Evolutionary conservation across 169 alveolate genomes (phyloP), one percentile per base, ranked within the genome.

Genomic region (Cryptosporidium muris): DNA sequence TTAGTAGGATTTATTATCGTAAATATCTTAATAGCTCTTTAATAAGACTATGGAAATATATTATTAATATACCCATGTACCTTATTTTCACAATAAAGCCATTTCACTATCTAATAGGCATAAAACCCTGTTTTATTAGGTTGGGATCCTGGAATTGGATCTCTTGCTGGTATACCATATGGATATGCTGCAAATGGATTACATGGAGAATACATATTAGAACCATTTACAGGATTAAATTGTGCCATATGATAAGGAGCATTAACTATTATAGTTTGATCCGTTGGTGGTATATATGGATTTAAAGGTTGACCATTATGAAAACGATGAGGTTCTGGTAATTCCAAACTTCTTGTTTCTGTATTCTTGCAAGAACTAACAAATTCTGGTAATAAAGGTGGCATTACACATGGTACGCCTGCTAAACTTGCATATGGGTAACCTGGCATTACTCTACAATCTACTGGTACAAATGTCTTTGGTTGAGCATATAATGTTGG

Each of bases 361-460:
- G 68, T 74, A 43, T 74, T 74, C 45, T 74, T 60, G 16, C 42
- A 16, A 14, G 48, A 60, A n/a, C 51, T 11, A 54, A 45, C 62
- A 56, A 74, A 74, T 9, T 74, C 85, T 34, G 37, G 74, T 34
- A 68, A 68, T 9, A 74, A 68, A 3, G 85, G 85, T 60, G 85
- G 85, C 36, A 74, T 74, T n/a, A 74, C 85, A 47, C 85, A 74
- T 53, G 85, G 85, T 58, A 74, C 85, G 34, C 85, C 85, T 74
- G 85, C 85, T 47, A 74, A 42, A 58, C 85, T 74, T 42, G 85
- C 66, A 58, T 25, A 74, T 74, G 85, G 85, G 42, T 74, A 74
- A 58, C 85, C 85, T 34, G 85, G 85, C 85, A 74, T 74, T 74
- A 74, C 85, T 62, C 85, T 74, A 25, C 85, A 74, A 58, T 74